Percentiles rank a stretch among this genome's conserved stretches.
Evolutionary conservation across 78 protist genomes (phyloP).

Genomic region (Neovahlkampfia damariscottae): DNA sequence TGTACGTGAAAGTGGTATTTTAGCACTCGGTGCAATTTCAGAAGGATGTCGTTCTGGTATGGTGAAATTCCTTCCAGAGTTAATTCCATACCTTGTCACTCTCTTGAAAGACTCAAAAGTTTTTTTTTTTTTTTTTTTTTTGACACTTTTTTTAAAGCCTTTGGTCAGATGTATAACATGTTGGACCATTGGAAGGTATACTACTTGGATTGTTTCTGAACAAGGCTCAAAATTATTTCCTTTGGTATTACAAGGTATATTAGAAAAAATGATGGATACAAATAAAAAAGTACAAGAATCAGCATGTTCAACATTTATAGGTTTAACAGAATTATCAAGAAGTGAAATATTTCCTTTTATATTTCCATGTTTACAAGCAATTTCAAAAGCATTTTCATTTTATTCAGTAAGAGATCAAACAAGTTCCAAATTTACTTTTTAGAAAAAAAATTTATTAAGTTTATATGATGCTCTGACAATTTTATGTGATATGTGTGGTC

Average conservation of each 20-base stretch:
- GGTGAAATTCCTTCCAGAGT: neutral
- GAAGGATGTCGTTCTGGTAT: conserved; percentile 7
- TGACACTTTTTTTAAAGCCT: no score
- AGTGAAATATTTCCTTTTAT: conserved; percentile 32
- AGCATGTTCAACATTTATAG: conserved; percentile 76
- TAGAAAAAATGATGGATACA: conserved; percentile 45
- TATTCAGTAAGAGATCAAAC: no score
- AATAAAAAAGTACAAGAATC: conserved; percentile 78
- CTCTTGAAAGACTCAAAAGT: neutral
- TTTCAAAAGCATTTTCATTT: conserved; percentile 45
- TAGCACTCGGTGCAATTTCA: conserved; percentile 17
- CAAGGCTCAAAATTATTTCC: neutral
- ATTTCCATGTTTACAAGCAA: conserved; percentile 27
- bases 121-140: no score
- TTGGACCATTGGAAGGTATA: neutral
- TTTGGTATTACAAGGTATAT: conserved; percentile 30
- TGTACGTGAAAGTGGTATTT: neutral
- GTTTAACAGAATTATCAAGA: conserved; percentile 56
- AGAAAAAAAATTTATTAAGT: conserved; percentile 57
- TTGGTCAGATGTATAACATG: conserved; percentile 1
- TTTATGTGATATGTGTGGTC: conserved; percentile 51
- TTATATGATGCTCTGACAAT: conserved; percentile 70
- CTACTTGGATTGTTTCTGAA: neutral
- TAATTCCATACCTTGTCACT: neutral
- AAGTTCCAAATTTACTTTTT: no score